These are phyloP conservation scores for Fusarium robinianum DNA, from an alignment of 2,329 filamentous ascomycete genomes.

Conservation along the genomic window DNA sequence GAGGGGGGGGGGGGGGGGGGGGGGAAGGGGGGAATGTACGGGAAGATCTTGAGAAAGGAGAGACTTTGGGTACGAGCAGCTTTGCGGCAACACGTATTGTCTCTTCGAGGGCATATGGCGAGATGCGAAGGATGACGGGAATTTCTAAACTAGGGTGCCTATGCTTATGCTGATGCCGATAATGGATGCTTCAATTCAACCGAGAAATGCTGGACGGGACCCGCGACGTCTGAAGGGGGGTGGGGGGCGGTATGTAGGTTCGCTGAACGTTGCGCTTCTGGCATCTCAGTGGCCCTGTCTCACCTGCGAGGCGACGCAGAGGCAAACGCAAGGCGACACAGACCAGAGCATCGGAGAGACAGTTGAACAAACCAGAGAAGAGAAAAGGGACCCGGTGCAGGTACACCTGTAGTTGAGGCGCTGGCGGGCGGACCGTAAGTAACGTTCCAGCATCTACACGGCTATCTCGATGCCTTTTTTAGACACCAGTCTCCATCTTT, in stretches of 20 bases:
- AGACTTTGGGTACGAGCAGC: background rate
- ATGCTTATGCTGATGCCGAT: conserved; percentile 12
- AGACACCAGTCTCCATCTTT: conserved; percentile 26
- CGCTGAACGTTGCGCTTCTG: too few relatives aligned
- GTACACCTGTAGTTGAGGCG: conserved; percentile 24
- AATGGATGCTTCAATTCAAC: background rate
- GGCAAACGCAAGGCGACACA: conserved; percentile 12
- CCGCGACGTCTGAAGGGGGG: too few relatives aligned
- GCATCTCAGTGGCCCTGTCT: conserved; percentile 27
- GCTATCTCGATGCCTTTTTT: conserved; percentile 28
- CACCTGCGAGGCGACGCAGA: conserved; percentile 22
- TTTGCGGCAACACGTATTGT: too few relatives aligned
- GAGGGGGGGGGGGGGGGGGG: conserved; percentile 2
- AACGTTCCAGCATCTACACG: conserved; percentile 30
- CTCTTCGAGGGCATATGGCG: too few relatives aligned
- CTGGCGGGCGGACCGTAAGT: conserved; percentile 28
- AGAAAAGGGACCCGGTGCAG: conserved; percentile 6
- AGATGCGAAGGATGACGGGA: background rate
- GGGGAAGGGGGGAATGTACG: conserved; percentile 3
- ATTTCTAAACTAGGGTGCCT: too few relatives aligned
- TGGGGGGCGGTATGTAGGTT: too few relatives aligned
- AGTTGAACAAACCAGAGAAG: conserved; percentile 20
- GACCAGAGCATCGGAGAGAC: conserved; percentile 18
- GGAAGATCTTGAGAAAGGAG: conserved; percentile 3
- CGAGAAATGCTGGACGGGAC: too few relatives aligned